These are phyloP conservation scores for Pisolithus thermaeus DNA, from an alignment of 1,284 basidiomycete species.

Conservation along the genomic window DNA sequence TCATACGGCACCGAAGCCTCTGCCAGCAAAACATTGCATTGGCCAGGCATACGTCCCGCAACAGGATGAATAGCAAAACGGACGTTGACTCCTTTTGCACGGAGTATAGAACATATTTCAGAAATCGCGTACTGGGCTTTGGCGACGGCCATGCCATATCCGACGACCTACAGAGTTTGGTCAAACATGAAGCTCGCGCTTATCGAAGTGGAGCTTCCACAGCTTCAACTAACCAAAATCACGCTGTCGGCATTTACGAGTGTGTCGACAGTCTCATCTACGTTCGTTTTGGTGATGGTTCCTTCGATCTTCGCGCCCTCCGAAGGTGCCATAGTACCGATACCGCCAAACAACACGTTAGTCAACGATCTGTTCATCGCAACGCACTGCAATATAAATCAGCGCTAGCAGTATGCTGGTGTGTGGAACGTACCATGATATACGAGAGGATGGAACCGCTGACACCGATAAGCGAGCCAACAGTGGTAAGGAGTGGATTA, in stretches of 20 bases:
- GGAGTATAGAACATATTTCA: constrained; percentile 68
- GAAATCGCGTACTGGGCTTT: constrained; percentile 85
- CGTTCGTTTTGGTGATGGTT: constrained; percentile 65
- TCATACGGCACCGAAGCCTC: constrained; percentile 87
- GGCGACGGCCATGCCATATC: constrained; percentile 86
- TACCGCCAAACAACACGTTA: constrained; percentile 79
- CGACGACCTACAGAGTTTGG: constrained; percentile 53
- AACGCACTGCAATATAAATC: constrained; percentile 52
- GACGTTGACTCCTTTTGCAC: constrained; percentile 69
- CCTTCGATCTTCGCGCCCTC: constrained; percentile 75
- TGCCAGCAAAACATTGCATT: constrained; percentile 82
- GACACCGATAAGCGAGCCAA: constrained; percentile 80
- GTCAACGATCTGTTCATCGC: constrained; percentile 81
- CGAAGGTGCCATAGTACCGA: constrained; percentile 48
- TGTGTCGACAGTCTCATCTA: constrained; percentile 75
- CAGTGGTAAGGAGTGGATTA: constrained; percentile 73
- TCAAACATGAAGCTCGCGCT: constrained; percentile 2
- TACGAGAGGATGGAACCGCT: constrained; percentile 86
- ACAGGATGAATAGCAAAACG: constrained; percentile 65
- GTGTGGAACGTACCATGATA: constrained; percentile 62
- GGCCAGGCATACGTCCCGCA: constrained; percentile 75
- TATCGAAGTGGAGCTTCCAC: not conserved
- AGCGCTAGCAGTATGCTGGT: constrained; percentile 5
- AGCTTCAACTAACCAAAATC: constrained; percentile 51
- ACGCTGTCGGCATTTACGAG: constrained; percentile 75